These are phyloP conservation scores for Quercus cerris DNA, from an alignment of 306 rosid species.

Conservation along the genomic window DNA sequence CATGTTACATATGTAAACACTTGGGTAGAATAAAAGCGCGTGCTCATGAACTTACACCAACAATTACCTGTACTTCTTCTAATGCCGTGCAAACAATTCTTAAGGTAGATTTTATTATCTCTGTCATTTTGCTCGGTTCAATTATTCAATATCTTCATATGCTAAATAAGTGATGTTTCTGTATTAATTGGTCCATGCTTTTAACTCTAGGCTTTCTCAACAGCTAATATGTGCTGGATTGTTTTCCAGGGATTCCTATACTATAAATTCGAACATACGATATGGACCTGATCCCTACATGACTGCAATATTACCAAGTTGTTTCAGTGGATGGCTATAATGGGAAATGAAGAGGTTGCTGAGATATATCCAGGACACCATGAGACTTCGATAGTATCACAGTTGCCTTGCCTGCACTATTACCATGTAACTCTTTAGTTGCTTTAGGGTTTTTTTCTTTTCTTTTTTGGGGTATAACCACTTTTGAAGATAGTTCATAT, in stretches of 20 bases:
- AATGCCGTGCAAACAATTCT: slow-evolving; percentile 86
- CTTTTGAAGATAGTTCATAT: background rate
- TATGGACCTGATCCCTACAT: slow-evolving; percentile 95
- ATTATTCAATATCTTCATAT: background rate
- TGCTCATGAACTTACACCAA: slow-evolving; percentile 84
- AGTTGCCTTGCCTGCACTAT: slow-evolving; percentile 71
- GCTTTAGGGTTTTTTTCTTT: background rate
- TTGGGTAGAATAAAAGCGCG: slow-evolving; percentile 72
- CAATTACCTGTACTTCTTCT: slow-evolving; percentile 87
- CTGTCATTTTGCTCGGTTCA: background rate
- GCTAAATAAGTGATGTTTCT: background rate
- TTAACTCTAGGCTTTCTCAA: slow-evolving; percentile 1
- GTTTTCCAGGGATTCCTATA: slow-evolving; percentile 72
- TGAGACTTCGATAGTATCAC: slow-evolving; percentile 50
- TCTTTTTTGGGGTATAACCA: background rate
- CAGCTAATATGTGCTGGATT: background rate
- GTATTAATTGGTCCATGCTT: background rate
- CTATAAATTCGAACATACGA: slow-evolving; percentile 57
- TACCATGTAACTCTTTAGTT: slow-evolving; percentile 37
- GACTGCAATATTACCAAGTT: slow-evolving; percentile 82
- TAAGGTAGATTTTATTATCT: slow-evolving; percentile 51
- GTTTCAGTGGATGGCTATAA: slow-evolving; percentile 66
- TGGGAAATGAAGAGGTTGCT: slow-evolving; percentile 80
- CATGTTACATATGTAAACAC: slow-evolving; percentile 83
- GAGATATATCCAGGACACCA: slow-evolving; percentile 69